A percentile compares a stretch with the other conserved stretches of the same genome.
Evolutionary conservation across 2,329 filamentous ascomycete genomes (phyloP).

Genomic region (Colletotrichum cuscutae): DNA sequence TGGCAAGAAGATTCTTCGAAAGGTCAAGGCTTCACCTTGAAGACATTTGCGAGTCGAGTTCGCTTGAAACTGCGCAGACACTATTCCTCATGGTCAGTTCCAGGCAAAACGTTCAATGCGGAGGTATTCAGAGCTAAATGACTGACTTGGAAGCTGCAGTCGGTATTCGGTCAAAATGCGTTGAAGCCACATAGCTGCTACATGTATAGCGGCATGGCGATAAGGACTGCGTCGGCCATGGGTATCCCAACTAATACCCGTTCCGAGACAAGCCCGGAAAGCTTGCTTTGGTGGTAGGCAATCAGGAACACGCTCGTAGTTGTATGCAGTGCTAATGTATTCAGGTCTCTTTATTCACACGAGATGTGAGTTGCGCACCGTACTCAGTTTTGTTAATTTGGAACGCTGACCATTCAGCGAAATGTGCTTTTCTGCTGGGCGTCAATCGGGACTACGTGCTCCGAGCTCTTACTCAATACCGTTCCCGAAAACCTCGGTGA

Average conservation of each 20-base stretch:
- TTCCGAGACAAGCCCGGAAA: slow-evolving; percentile 30
- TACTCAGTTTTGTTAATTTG: too few species aligned
- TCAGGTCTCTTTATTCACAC: slow-evolving; percentile 35
- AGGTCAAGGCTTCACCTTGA: slow-evolving; percentile 31
- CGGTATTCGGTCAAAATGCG: slow-evolving; percentile 45
- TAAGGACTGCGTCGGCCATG: slow-evolving; percentile 45
- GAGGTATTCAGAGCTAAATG: too few species aligned
- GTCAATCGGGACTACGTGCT: slow-evolving; percentile 20
- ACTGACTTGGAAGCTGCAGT: slow-evolving; percentile 4
- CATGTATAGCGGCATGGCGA: slow-evolving; percentile 48
- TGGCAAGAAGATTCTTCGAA: slow-evolving; percentile 35
- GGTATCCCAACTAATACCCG: slow-evolving; percentile 40
- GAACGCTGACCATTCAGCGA: slow-evolving; percentile 15
- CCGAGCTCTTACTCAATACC: slow-evolving; percentile 24
- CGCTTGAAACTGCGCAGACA: slow-evolving; percentile 34
- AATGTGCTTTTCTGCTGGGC: slow-evolving; percentile 32
- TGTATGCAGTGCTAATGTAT: background rate
- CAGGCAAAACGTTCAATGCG: background rate
- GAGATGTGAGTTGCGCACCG: slow-evolving; percentile 29
- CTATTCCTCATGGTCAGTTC: slow-evolving; percentile 35
- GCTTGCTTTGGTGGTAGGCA: slow-evolving; percentile 35
- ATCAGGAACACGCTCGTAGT: background rate
- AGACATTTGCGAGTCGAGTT: slow-evolving; percentile 36
- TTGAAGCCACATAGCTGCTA: slow-evolving; percentile 47
- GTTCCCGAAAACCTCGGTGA: slow-evolving; percentile 26